Evolutionary conservation across 441 rosid genomes (phyloP), one percentile per base, ranked within the genome.

Genomic region (Pelargonium citronellum): DNA sequence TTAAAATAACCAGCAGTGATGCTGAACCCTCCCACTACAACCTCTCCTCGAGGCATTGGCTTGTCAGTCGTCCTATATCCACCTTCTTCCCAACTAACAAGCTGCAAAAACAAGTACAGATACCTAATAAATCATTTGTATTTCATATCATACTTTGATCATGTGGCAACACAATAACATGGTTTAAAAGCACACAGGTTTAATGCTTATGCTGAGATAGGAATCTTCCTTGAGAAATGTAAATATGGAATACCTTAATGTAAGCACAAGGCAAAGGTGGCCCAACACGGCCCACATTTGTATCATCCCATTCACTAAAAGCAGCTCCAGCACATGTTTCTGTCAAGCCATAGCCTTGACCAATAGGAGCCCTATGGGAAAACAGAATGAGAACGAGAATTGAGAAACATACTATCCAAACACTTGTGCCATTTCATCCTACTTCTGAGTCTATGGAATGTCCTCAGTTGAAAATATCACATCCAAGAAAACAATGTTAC

Each of bases 321-420:
- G 97, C 84, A 76, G 87, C 89, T 78, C 97, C 98, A 73, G 98
- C 97, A 80, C 76, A 87, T 11, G 98, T 91, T 85, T 94, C 98
- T 61, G 98, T 94, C 85, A 94, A 82, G 73, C 98, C 98, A 81
- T 94, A 94, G 67, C 89, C 97, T 82, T 91, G 98, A 69, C 92
- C 95, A 2, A 91, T 82, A 6, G 89, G 89, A 75, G 97, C 89
- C 83, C 97, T 94, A 73, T 75, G 16, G 43, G 37, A 68, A 64
- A 53, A 72, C 30, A 73, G 63, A 44, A 15, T 27, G 46, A 67
- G 34, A 72, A 62, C 43, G 57, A 34, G 69, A 47, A 44, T 24
- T 13, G 61, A 10, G 39, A 30, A 69, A 13, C 53, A 11, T 15
- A 43, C 16, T n/a, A 22, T 4, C 17, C 53, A 68, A 39, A 39